Base-by-base conservation (phyloP, 345 rosid genomes). In the Salix viminalis region DNA sequence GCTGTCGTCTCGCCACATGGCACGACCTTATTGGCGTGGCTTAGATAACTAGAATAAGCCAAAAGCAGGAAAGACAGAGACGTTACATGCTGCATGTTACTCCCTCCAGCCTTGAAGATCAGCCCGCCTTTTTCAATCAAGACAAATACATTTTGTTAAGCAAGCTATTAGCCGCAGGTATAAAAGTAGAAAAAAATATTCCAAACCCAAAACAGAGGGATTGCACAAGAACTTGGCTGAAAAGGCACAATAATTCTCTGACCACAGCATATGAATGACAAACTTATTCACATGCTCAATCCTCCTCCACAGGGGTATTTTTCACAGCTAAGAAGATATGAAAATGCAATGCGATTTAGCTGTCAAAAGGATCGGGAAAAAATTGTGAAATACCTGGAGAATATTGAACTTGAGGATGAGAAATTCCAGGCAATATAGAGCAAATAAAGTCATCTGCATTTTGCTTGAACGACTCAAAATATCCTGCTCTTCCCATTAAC, bases 391-490 rank as follows among this genome's bases (percentile, higher is more conserved):
- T 87, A 95, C 99, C 99, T 67, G 97, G 99, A 77, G 99, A 95
- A 85, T 95, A 95, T 77, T 90, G 99, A 70, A 95, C 92, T 87
- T 95, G 96, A 50, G 97, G 89, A 84, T 87, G 96, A 73, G 98
- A 87, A 75, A 95, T 85, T 75, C 97, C 99, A 75, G 99, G 99
- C 82, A 95, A 76, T 77, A 93, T 18, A 77, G 99, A 91, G 80
- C 99, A 95, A 77, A 95, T 95, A 82, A 95, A 95, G 19, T 67
- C 91, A 76, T 95, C 98, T 30, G 99, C 98, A 77, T 95, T 93
- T 75, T 86, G 91, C 89, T 88, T 90, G 94, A 95, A 95, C 50
- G 94, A 88, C 82, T 83, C 76, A 78, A 95, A 95, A 82, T 90
- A 95, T 68, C 83, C 90, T 80, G 98, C 98, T 89, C 81, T 93